Conservation (phyloP, 225 moss, liverwort and hornwort species). For the Asterella californica region DNA sequence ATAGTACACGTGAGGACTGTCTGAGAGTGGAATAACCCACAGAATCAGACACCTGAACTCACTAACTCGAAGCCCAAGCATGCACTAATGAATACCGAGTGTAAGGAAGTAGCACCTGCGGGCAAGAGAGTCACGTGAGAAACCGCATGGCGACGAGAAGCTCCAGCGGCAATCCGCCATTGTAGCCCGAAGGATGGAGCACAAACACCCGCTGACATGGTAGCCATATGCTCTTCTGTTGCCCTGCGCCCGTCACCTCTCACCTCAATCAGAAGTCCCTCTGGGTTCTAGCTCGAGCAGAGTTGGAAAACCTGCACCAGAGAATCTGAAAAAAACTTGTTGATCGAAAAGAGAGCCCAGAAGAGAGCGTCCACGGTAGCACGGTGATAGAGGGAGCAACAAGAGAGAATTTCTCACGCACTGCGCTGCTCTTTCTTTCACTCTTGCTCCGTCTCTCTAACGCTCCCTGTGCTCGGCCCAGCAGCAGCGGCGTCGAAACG, state of each 20-base stretch:
- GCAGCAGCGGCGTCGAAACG: neutral
- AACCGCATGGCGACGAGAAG: neutral
- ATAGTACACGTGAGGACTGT: neutral
- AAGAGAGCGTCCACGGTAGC: neutral
- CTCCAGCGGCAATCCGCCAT: constrained; percentile 11
- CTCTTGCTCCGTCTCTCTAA: neutral
- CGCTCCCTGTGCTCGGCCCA: neutral
- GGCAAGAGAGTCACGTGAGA: constrained; percentile 26
- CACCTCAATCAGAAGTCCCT: neutral
- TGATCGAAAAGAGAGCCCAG: neutral
- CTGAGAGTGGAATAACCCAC: neutral
- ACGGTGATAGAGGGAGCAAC: neutral
- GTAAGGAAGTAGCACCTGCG: constrained; percentile 19
- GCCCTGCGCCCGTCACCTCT: neutral
- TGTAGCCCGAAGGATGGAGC: constrained; percentile 21
- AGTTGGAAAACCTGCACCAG: neutral
- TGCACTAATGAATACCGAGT: neutral
- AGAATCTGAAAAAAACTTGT: no score
- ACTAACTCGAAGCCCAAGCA: neutral
- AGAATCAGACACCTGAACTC: neutral
- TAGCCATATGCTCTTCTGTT: constrained; percentile 27
- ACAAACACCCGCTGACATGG: constrained; percentile 36
- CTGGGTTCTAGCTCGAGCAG: neutral
- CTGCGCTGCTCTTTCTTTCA: neutral
- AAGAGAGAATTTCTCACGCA: neutral